Percentiles rank a stretch among this genome's conserved stretches.
phyloP scores from a whole-genome alignment of 1,284 basidiomycete genomes.

The Farysia itapuensis region DNA sequence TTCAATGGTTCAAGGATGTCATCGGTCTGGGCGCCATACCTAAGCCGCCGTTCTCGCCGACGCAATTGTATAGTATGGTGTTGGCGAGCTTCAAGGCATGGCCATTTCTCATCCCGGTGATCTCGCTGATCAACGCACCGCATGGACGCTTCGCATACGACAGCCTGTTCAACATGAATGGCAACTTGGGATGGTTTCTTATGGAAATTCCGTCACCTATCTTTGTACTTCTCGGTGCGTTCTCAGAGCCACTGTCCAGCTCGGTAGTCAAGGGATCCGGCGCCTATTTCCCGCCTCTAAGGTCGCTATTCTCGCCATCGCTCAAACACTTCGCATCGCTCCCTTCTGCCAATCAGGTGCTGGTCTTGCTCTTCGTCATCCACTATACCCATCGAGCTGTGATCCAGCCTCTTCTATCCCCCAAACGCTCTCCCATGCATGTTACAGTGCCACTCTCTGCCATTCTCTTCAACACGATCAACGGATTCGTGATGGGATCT shows the following conservation, averaged over 20 bases:
- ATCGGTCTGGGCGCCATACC: conserved; percentile 24
- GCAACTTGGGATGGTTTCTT: conserved; percentile 71
- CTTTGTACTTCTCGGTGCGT: conserved; percentile 61
- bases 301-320: conserved; percentile 47
- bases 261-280: conserved; percentile 10
- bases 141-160: conserved; percentile 71
- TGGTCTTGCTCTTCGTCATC: conserved; percentile 68
- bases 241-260: conserved; percentile 63
- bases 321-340: conserved; percentile 54
- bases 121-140: conserved; percentile 68
- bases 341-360: conserved; percentile 65
- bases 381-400: conserved; percentile 85
- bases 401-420: conserved; percentile 77
- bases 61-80: conserved; percentile 41
- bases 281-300: conserved; percentile 8
- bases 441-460: conserved; percentile 68
- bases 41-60: conserved; percentile 31
- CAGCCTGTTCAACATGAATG: conserved; percentile 47
- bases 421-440: conserved; percentile 77
- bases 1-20: conserved; percentile 35
- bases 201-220: conserved; percentile 83
- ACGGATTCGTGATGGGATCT: conserved; percentile 72
- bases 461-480: conserved; percentile 72
- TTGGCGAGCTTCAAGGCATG: conserved; percentile 60
- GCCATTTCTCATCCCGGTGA: conserved; percentile 61